phyloP scores from a whole-genome alignment of 306 rosid species.

The Glycine tomentella region DNA sequence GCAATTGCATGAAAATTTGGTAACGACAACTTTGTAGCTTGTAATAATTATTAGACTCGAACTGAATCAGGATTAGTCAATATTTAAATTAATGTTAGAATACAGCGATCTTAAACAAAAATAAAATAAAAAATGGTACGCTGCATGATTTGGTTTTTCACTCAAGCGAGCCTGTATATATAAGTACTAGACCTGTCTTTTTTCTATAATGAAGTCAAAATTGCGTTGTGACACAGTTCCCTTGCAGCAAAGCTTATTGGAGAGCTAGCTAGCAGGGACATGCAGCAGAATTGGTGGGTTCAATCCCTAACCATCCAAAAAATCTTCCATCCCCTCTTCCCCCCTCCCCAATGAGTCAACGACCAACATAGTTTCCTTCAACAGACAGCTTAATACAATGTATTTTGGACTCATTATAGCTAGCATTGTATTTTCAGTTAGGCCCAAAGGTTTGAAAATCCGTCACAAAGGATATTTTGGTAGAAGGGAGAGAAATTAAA shows the following conservation, averaged over 20 bases:
- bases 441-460: background rate
- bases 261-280: background rate
- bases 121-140: background rate
- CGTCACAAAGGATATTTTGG: background rate
- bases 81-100: too few relatives aligned
- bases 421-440: background rate
- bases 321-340: too few relatives aligned
- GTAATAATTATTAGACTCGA: too few relatives aligned
- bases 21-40: too few relatives aligned
- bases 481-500: too few relatives aligned
- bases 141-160: background rate
- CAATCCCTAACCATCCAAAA: background rate
- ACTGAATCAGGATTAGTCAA: too few relatives aligned
- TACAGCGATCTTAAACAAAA: too few relatives aligned
- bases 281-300: conserved; percentile 14
- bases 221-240: background rate
- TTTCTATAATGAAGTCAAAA: background rate
- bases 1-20: too few relatives aligned
- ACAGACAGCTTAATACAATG: background rate
- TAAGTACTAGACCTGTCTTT: background rate
- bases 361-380: background rate
- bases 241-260: background rate
- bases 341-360: background rate
- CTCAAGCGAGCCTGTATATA: background rate
- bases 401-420: background rate